Evolutionary conservation across 192 early-diverging fungal genomes (phyloP).

Genomic region (Mortierella antarctica): DNA sequence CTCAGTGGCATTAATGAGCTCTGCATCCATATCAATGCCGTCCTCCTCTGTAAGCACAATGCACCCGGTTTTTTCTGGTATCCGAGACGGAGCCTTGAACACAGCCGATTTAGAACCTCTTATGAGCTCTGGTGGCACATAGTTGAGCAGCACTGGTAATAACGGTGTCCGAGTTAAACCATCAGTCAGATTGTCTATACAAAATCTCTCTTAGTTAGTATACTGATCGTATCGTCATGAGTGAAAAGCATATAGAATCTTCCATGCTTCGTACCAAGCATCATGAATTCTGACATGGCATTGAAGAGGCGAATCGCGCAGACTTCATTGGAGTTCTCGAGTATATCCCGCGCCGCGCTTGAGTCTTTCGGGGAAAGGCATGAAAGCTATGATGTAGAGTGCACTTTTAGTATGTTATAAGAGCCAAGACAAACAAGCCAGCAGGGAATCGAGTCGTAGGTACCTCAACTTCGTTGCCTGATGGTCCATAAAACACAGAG

Average conservation of each 20-base stretch:
- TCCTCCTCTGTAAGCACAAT: conserved; percentile 51
- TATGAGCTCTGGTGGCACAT: conserved; percentile 43
- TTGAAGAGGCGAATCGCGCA: conserved; percentile 57
- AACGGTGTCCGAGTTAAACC: conserved; percentile 51
- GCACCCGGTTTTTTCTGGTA: conserved; percentile 41
- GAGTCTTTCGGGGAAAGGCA: conserved; percentile 56
- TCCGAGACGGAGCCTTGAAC: conserved; percentile 25
- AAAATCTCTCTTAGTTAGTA: neutral
- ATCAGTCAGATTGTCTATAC: conserved; percentile 51
- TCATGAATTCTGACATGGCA: conserved; percentile 64
- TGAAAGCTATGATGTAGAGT: conserved; percentile 30
- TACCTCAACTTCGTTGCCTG: conserved; percentile 56
- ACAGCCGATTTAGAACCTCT: conserved; percentile 29
- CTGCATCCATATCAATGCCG: conserved; percentile 55
- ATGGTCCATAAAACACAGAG: conserved; percentile 61
- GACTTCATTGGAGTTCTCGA: conserved; percentile 9
- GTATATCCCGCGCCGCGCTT: conserved; percentile 33
- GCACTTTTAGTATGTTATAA: neutral
- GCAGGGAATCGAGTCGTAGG: neutral
- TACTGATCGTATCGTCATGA: neutral
- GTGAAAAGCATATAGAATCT: neutral
- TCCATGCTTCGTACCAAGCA: conserved; percentile 52
- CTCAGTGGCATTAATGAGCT: conserved; percentile 48
- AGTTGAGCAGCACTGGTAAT: conserved; percentile 50
- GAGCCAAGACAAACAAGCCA: neutral